A percentile compares a stretch with the other conserved stretches of the same genome.
Conservation (phyloP, 164 flowering plant species). For the Vitis amurensis region DNA sequence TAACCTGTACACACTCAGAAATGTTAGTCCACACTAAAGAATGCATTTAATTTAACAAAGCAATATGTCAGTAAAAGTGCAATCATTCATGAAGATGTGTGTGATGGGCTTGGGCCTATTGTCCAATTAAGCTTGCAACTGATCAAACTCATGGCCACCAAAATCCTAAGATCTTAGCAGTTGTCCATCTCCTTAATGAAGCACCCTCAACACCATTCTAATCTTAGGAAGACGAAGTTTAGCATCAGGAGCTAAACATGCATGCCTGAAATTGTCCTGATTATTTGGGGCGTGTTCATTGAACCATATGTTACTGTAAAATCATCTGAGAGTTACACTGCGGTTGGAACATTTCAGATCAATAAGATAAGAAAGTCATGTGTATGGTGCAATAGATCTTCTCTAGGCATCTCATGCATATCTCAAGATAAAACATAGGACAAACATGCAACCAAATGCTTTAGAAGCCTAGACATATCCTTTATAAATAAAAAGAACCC, state of each 20-base stretch:
- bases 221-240: neutral
- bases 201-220: neutral
- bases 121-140: too few species aligned
- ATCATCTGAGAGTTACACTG: neutral
- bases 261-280: neutral
- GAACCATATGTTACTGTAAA: neutral
- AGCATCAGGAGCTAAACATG: neutral
- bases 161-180: neutral
- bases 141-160: neutral
- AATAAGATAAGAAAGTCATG: neutral
- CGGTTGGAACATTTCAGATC: neutral
- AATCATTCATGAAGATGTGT: neutral
- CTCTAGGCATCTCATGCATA: neutral
- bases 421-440: neutral
- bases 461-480: neutral
- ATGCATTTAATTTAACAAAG: neutral
- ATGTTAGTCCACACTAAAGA: slow-evolving; percentile 8
- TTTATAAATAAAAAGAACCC: neutral
- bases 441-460: neutral
- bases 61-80: neutral
- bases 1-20: slow-evolving; percentile 51
- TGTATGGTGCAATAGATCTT: neutral
- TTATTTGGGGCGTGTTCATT: neutral
- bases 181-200: neutral
- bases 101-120: neutral